These are phyloP conservation scores for Microcyclospora pomicola DNA, from an alignment of 2,329 filamentous ascomycete genomes.

Conservation along the genomic window DNA sequence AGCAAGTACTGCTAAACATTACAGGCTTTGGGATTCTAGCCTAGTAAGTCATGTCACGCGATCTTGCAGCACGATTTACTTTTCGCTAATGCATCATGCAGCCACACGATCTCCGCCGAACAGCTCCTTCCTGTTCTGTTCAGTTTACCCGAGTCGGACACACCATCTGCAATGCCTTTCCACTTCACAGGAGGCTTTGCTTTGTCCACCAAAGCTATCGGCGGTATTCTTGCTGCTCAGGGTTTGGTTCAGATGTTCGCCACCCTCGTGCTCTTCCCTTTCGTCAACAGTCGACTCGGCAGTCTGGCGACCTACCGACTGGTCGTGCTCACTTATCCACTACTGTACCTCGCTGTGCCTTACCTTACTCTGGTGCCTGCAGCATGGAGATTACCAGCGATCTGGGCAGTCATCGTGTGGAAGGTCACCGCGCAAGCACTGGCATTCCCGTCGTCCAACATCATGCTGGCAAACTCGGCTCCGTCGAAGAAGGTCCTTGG, in stretches of 20 bases:
- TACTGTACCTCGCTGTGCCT: conserved; percentile 75
- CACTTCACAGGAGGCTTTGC: conserved; percentile 80
- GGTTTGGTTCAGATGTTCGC: conserved; percentile 80
- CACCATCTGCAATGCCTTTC: conserved; percentile 56
- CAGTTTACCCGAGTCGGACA: conserved; percentile 47
- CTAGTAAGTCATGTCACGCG: conserved; percentile 52
- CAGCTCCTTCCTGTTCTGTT: conserved; percentile 87
- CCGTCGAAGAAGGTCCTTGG: conserved; percentile 74
- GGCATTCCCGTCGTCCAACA: conserved; percentile 79
- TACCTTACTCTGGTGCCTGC: conserved; percentile 78
- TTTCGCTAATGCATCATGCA: conserved; percentile 25
- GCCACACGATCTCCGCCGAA: conserved; percentile 94
- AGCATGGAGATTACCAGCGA: conserved; percentile 53
- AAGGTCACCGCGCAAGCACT: conserved; percentile 89
- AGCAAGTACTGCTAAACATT: conserved; percentile 74
- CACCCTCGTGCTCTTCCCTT: conserved; percentile 72
- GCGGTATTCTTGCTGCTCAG: conserved; percentile 76
- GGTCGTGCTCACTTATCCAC: conserved; percentile 68
- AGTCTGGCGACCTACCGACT: conserved; percentile 70
- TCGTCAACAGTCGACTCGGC: conserved; percentile 60
- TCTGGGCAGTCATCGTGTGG: conserved; percentile 68
- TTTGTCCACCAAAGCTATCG: conserved; percentile 69
- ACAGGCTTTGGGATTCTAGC: conserved; percentile 82
- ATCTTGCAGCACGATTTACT: conserved; percentile 1
- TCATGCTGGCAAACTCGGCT: conserved; percentile 78